phyloP scores from a whole-genome alignment of 305 asterid species.

The Solanum hybrid region DNA sequence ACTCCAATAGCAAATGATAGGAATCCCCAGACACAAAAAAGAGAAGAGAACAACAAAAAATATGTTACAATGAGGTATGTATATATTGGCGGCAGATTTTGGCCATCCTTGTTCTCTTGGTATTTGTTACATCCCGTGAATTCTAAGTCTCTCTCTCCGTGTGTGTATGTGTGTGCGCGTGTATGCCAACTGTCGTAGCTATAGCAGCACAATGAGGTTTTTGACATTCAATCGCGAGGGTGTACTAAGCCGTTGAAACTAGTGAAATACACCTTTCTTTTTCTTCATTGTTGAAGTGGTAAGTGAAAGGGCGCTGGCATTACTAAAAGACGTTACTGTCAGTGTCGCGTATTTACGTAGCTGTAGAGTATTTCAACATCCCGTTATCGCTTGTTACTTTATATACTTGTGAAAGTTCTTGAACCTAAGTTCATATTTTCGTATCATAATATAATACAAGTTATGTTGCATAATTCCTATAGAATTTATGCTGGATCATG shows the following conservation, averaged over 20 bases:
- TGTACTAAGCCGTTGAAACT: neutral
- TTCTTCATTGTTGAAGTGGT: neutral
- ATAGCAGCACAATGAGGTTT: neutral
- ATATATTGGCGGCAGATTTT: neutral
- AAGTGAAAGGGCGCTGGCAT: neutral
- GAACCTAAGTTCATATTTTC: neutral
- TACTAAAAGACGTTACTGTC: neutral
- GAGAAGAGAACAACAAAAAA: neutral
- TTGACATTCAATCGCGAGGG: neutral
- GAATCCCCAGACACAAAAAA: neutral
- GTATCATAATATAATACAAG: neutral
- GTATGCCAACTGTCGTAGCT: neutral
- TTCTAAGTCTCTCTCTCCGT: neutral
- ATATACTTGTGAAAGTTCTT: neutral
- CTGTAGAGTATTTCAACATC: neutral
- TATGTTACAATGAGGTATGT: conserved; percentile 1
- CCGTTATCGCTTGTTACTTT: neutral
- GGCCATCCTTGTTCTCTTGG: neutral
- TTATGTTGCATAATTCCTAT: neutral
- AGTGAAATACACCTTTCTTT: neutral
- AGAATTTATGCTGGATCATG: neutral
- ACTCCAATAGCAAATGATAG: neutral
- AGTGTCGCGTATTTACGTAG: neutral
- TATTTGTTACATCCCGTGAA: neutral
- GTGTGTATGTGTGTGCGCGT: neutral